phyloP scores from a whole-genome alignment of 441 rosid genomes.

The Mallotus repandus region DNA sequence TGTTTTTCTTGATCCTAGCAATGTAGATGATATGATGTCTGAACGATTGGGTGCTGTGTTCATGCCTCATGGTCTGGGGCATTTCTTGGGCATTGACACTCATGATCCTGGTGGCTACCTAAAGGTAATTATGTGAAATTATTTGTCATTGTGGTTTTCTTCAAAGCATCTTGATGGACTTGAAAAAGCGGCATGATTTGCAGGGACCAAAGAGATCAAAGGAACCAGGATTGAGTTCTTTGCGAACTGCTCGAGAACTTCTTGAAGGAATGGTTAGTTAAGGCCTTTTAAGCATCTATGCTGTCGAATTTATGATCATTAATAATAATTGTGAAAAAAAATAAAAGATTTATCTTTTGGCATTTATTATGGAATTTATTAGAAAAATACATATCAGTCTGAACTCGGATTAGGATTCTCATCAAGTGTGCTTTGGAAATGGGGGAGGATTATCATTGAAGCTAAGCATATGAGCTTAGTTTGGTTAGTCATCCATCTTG shows the following conservation, averaged over 20 bases:
- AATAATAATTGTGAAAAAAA: too few relatives aligned
- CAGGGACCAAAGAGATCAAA: constrained; percentile 73
- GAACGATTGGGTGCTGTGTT: constrained; percentile 73
- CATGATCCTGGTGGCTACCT: constrained; percentile 93
- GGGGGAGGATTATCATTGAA: not conserved
- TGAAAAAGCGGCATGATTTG: constrained; percentile 20
- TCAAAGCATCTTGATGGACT: constrained; percentile 13
- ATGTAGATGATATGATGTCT: constrained; percentile 79
- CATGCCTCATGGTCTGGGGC: constrained; percentile 88
- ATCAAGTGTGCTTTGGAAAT: not conserved
- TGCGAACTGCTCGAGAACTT: constrained; percentile 74
- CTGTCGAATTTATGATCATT: not conserved
- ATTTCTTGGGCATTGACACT: constrained; percentile 74
- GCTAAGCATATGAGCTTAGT: not conserved
- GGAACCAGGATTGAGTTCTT: constrained; percentile 76
- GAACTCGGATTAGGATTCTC: not conserved
- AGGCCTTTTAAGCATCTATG: not conserved
- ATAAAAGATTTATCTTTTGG: not conserved
- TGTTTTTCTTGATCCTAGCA: constrained; percentile 37
- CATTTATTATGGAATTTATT: not conserved
- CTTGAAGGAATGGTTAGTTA: constrained; percentile 77
- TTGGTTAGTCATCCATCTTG: not conserved
- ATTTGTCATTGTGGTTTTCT: constrained; percentile 1
- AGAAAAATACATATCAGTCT: not conserved
- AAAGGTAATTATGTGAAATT: constrained; percentile 40